These are phyloP conservation scores for Colletotrichum tabaci DNA, from an alignment of 2,329 filamentous ascomycete species.

Conservation along the genomic window DNA sequence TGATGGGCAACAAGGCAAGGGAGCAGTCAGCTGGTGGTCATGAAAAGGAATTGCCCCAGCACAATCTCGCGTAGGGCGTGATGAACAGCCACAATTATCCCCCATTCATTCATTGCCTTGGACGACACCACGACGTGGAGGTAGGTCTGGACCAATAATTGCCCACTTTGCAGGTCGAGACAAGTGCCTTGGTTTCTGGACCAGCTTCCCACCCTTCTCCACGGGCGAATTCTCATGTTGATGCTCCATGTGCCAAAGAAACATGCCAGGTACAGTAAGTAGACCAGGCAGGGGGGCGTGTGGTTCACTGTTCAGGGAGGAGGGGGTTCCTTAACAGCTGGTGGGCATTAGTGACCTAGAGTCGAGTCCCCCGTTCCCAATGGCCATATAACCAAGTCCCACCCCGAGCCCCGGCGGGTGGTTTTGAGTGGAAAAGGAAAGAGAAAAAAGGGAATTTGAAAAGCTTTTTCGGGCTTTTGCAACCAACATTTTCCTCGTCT, in stretches of 20 bases:
- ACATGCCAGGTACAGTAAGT: background rate
- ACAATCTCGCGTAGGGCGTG: constrained; percentile 27
- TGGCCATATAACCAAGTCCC: constrained; percentile 38
- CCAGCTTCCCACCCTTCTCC: constrained; percentile 25
- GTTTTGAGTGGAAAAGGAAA: background rate
- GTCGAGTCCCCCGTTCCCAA: constrained; percentile 21
- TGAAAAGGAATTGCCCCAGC: constrained; percentile 7
- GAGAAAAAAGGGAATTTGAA: background rate
- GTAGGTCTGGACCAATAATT: constrained; percentile 36
- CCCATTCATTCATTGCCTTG: constrained; percentile 21
- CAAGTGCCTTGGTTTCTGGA: constrained; percentile 33
- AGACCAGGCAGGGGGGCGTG: constrained; percentile 12
- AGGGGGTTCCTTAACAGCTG: constrained; percentile 18
- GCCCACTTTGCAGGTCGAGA: constrained; percentile 30
- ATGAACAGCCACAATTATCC: constrained; percentile 27
- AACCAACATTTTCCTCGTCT: background rate
- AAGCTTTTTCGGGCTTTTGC: constrained; percentile 30
- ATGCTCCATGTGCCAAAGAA: constrained; percentile 24
- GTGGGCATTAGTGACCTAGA: constrained; percentile 29
- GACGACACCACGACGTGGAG: constrained; percentile 13
- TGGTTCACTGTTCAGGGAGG: constrained; percentile 4
- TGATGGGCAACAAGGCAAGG: constrained; percentile 7
- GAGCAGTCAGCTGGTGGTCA: constrained; percentile 22
- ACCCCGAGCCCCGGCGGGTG: constrained; percentile 1
- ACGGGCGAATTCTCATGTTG: constrained; percentile 26